These are phyloP conservation scores for Capronia epimyces DNA, from an alignment of 2,329 filamentous ascomycete species.

Conservation along the genomic window DNA sequence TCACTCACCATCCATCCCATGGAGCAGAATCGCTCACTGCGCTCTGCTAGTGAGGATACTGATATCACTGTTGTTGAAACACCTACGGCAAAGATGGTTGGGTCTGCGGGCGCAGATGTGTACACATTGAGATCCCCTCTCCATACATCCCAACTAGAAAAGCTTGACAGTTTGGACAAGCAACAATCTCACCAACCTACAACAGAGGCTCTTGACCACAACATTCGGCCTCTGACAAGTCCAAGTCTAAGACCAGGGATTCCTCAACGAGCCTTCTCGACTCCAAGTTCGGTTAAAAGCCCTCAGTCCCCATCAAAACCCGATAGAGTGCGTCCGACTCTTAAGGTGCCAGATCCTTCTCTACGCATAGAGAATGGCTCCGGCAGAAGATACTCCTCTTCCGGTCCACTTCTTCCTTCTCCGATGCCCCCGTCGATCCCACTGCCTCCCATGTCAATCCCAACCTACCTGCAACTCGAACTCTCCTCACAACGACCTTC, in stretches of 20 bases:
- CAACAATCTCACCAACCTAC: constrained; percentile 23
- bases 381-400: constrained; percentile 18
- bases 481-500: constrained; percentile 57
- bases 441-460: constrained; percentile 57
- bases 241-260: constrained; percentile 9
- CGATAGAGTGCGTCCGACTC: constrained; percentile 16
- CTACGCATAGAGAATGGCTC: constrained; percentile 5
- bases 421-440: constrained; percentile 52
- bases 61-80: neutral
- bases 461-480: constrained; percentile 62
- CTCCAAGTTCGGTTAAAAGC: constrained; percentile 14
- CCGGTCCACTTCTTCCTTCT: constrained; percentile 36
- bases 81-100: neutral
- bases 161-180: constrained; percentile 27
- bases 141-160: constrained; percentile 27
- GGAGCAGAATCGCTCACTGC: constrained; percentile 34
- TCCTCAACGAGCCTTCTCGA: constrained; percentile 14
- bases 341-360: constrained; percentile 15
- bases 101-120: constrained; percentile 14
- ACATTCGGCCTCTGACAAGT: constrained; percentile 4
- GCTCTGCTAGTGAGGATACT: neutral
- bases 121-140: constrained; percentile 19
- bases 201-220: constrained; percentile 17
- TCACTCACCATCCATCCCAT: constrained; percentile 49
- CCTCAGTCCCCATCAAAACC: constrained; percentile 17